Base-by-base conservation (phyloP, 1,284 basidiomycete species). In the Ceratobasidium sp. region DNA sequence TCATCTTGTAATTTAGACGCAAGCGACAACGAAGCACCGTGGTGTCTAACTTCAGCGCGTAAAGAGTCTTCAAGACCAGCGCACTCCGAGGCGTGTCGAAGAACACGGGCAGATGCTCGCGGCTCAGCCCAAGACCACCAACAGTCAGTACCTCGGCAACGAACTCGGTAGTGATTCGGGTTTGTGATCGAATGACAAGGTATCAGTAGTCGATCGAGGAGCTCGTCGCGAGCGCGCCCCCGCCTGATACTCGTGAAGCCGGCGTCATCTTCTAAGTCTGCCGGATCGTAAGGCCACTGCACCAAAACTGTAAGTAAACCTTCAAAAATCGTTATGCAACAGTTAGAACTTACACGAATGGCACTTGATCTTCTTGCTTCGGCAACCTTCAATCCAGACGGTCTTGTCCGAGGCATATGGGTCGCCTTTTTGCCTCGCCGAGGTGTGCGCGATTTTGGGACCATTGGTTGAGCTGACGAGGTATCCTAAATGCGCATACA, bases 121-220 rank as follows among this genome's bases (percentile, higher is more conserved):
- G 69, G 69, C n/a, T 71, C 69, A n/a, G 69, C 69, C n/a, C 69
- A 71, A 39, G 69, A 71, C 69, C 53, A 71, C 13, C 69, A 18
- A 20, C 69, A 71, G 26, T 55, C 69, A 23, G 26, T 33, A 39
- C 69, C 53, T 58, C 40, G 5, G 53, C 69, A 71, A 6, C 69
- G 28, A 18, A 40, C 51, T 26, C 69, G 51, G 15, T 28, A 20
- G 20, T 56, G 51, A 26, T 53, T 58, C 6, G 49, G 53, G 23
- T 71, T 51, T 20, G 42, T 40, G 28, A 53, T 69, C 18, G 46
- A 69, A 7, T 53, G 67, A 39, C 67, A 69, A 3, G 67, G 46
- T 2, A 39, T 58, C 6, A 55, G 58, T 13, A 71, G 53, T 23
- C 26, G 58, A 55, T 71, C 69, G 18, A 71, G 55, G 6, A 71